Percentiles rank a stretch among this genome's conserved stretches.
phyloP scores from a whole-genome alignment of 331 rosid genomes.

The Telfairia occidentalis region DNA sequence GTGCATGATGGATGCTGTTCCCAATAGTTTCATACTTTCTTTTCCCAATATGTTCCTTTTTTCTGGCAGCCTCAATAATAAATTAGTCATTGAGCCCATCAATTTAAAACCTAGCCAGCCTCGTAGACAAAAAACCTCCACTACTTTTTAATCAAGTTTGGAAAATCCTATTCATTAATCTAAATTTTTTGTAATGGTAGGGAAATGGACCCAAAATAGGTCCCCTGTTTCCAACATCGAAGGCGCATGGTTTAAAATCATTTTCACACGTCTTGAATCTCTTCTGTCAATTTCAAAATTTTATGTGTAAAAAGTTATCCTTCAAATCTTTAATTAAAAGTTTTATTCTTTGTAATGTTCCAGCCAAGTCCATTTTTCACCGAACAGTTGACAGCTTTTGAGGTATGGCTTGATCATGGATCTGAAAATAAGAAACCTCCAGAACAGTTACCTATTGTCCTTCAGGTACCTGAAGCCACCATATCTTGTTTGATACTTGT shows the following conservation, averaged over 20 bases:
- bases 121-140: not conserved
- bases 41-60: not conserved
- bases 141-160: not conserved
- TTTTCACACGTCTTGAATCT: not conserved
- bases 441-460: slow-evolving; percentile 95
- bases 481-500: not conserved
- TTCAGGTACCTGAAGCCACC: slow-evolving; percentile 49
- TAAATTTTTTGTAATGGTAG: not conserved
- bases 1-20: not conserved
- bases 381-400: slow-evolving; percentile 93
- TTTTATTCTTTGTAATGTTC: slow-evolving; percentile 13
- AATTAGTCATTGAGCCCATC: not conserved
- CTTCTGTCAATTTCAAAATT: not conserved
- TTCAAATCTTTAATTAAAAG: not conserved
- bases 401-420: slow-evolving; percentile 99
- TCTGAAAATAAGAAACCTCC: slow-evolving; percentile 97
- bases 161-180: not conserved
- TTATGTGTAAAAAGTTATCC: not conserved
- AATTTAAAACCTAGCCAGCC: not conserved
- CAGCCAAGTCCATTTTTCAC: slow-evolving; percentile 98
- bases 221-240: not conserved
- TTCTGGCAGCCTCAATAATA: not conserved
- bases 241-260: not conserved
- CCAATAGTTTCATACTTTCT: not conserved
- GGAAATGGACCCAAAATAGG: slow-evolving; percentile 4